Base-by-base conservation (phyloP, 768 basidiomycete genomes). In the Pisolithus albus region DNA sequence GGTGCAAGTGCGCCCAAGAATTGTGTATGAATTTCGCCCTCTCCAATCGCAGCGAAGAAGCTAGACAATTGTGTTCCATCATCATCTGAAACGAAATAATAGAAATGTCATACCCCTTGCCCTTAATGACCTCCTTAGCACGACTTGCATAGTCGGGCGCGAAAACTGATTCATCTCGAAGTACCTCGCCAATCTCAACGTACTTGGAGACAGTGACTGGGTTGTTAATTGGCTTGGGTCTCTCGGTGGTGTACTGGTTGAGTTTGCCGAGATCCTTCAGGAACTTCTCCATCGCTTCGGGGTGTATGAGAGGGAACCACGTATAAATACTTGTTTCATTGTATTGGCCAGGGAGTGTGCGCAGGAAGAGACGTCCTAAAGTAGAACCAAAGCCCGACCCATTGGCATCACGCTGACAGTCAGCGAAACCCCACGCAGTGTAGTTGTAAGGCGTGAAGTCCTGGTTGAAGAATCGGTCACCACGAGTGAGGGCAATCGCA, bases 251-350 rank as follows among this genome's bases (percentile, higher is more conserved):
- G 56, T 91, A 92, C 43, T 76, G 66, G 24, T 78, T 71, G 16
- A 70, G 51, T 21, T 78, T 68, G 38, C 77, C 76, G 34, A 90
- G 60, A 30, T 86, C 78, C 47, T 63, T 72, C 50, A 91, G 69
- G 61, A 82, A 64, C 1, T 60, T 67, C 52, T 78, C 69, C 88
- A 91, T 90, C 2, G 81, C 64, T 0, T 75, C 71, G 4, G 89
- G 90, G 0, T 84, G 86, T 82, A 91, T 83, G 41, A 92, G 73
- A n/a, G 90, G 86, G 83, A 91, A 92, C 80, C 87, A 90, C 4
- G 90, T 82, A 62, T 88, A 92, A 44, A 80, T 70, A 53, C 84
- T 87, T 63, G 85, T 81, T 52, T 79, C 75, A 0, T 77, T 75
- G 68, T 76, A 92, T 61, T 88, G 70, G 46, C 81, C 67, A 1